Base-by-base conservation (phyloP, 345 rosid species). In the Bretschneidera sinensis region DNA sequence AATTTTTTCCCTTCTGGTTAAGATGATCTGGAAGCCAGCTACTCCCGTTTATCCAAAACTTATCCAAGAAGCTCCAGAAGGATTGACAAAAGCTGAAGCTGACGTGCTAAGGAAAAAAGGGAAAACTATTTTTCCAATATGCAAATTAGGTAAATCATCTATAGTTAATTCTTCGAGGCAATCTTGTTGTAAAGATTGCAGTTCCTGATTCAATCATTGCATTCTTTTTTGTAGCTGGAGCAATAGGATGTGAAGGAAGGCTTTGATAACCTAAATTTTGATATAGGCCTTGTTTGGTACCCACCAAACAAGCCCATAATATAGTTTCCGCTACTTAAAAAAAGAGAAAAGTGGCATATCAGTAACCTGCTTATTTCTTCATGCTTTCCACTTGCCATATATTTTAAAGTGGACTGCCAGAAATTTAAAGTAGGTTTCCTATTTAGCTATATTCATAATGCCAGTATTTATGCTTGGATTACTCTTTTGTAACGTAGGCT, bases 21-120 rank as follows among this genome's bases (percentile, higher is more conserved):
- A 6, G 70, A 92, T 89, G 98, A 78, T 89, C 24, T 92, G 97
- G 98, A 89, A 92, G 70, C 98, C 98, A 45, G 97, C 98, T 65
- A 74, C 98, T 79, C 97, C 98, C 10, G 96, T 92, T 54, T 92
- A 89, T 73, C 97, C 96, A 8, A 89, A 89, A 72, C 97, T 92
- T 39, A 89, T 92, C 61, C 96, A 87, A 72, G 91, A 89, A 66
- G 78, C 88, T 71, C 97, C 96, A 25, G 87, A 84, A 74, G 97
- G 96, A 58, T 75, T 92, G 76, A 85, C 96, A 9, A 74, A 79
- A 74, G 75, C 66, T 2, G 94, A 92, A 83, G 94, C 97, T 23
- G 68, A 78, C 66, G 76, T 67, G 35, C 66, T 92, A 4, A 73
- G 87, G 62, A 69, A 63, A 50, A 92, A 86, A 73, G 97, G 88